A percentile compares a stretch with the other conserved stretches of the same genome.
Conservation (phyloP, 257 asterid species). For the Leonotis leonurus region DNA sequence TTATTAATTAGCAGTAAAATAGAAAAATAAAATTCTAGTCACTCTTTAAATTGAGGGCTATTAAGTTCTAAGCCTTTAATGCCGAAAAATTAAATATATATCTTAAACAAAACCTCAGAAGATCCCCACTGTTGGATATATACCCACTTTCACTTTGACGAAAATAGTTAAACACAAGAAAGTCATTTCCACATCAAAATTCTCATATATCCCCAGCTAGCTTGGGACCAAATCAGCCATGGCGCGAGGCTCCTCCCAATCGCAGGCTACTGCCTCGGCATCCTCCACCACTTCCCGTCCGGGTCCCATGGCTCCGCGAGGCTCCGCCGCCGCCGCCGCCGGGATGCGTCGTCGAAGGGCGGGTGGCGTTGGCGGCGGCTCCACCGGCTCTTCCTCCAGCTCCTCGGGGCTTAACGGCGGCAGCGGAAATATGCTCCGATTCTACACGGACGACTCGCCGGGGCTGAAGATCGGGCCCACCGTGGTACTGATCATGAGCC, state of each 20-base stretch:
- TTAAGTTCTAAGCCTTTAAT: no score
- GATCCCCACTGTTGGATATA: not conserved
- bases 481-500: constrained; percentile 57
- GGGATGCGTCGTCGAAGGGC: constrained; percentile 55
- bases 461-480: constrained; percentile 61
- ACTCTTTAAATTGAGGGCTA: no score
- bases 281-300: constrained; percentile 39
- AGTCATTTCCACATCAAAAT: not conserved
- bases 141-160: not conserved
- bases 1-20: no score
- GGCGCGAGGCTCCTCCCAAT: constrained; percentile 56
- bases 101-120: not conserved
- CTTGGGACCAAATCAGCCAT: constrained; percentile 2
- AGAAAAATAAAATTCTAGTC: no score
- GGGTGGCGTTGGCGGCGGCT: constrained; percentile 20
- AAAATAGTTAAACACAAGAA: not conserved
- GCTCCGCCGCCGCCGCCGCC: constrained; percentile 54
- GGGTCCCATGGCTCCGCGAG: constrained; percentile 34
- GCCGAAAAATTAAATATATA: no score
- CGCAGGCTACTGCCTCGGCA: constrained; percentile 41
- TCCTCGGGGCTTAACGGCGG: constrained; percentile 19
- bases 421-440: constrained; percentile 52
- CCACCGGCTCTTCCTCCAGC: constrained; percentile 14
- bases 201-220: not conserved
- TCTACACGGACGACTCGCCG: constrained; percentile 66